A percentile compares a stretch with the other conserved stretches of the same genome.
Conservation (phyloP, 2,329 filamentous ascomycete species). For the Lizonia empirigonia region DNA sequence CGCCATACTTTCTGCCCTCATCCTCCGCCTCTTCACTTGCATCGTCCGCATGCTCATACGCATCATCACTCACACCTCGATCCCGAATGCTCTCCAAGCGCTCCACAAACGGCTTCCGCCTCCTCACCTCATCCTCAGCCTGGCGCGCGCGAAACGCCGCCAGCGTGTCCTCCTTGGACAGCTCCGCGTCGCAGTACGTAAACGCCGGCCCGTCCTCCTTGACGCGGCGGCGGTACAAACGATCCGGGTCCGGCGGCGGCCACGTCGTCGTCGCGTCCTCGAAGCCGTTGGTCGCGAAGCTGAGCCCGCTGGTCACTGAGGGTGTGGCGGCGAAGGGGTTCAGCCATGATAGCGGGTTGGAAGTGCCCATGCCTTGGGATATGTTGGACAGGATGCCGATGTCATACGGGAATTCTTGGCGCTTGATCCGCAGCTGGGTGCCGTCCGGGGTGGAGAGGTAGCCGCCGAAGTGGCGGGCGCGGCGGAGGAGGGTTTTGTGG, state of each 20-base stretch:
- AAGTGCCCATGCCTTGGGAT: slow-evolving; percentile 74
- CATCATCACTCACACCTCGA: no score
- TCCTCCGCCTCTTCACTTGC: slow-evolving; percentile 27
- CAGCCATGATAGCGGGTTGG: slow-evolving; percentile 70
- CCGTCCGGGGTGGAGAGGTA: slow-evolving; percentile 63
- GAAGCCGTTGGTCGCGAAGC: slow-evolving; percentile 77
- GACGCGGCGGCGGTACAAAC: slow-evolving; percentile 33
- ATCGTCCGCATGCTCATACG: slow-evolving; percentile 32
- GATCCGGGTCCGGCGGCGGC: slow-evolving; percentile 59
- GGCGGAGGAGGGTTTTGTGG: slow-evolving; percentile 53
- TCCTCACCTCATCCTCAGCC: slow-evolving; percentile 55
- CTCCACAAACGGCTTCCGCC: slow-evolving; percentile 52
- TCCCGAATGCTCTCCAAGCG: slow-evolving; percentile 47
- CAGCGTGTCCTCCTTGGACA: slow-evolving; percentile 52
- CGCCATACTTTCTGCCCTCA: slow-evolving; percentile 21
- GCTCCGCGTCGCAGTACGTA: slow-evolving; percentile 45
- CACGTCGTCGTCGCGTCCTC: slow-evolving; percentile 57
- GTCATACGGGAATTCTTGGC: slow-evolving; percentile 82
- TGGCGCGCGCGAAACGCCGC: slow-evolving; percentile 62
- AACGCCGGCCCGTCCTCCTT: slow-evolving; percentile 40
- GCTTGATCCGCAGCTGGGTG: slow-evolving; percentile 59
- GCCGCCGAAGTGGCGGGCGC: slow-evolving; percentile 59
- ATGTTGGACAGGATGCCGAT: slow-evolving; percentile 76
- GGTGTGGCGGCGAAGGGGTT: slow-evolving; percentile 67
- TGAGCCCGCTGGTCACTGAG: slow-evolving; percentile 57